Conservation (phyloP, 2,329 filamentous ascomycete genomes). For the Cercospora sp. region DNA sequence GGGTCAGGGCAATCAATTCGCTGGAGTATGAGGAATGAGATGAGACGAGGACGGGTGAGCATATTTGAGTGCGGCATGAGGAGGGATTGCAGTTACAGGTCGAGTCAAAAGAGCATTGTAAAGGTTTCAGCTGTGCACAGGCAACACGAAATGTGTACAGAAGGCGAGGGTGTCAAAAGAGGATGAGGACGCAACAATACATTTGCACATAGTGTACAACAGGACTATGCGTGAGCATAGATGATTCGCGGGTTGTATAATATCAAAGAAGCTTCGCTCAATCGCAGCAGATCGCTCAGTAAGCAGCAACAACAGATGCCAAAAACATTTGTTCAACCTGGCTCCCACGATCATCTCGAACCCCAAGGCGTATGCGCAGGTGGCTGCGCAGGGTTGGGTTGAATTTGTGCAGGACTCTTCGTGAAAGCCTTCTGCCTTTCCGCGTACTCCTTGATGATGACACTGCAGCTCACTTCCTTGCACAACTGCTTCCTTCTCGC, state of each 20-base stretch:
- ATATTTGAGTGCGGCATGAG: background rate
- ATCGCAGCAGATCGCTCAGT: background rate
- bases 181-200: no score
- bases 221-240: conserved; percentile 3
- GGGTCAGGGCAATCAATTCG: conserved; percentile 13
- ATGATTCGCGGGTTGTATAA: conserved; percentile 2
- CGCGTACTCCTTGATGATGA: conserved; percentile 79
- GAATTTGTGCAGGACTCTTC: conserved; percentile 34
- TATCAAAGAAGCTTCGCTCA: conserved; percentile 8
- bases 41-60: background rate
- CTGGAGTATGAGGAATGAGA: background rate
- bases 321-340: background rate
- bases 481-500: conserved; percentile 77
- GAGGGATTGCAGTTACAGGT: background rate
- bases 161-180: background rate
- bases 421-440: conserved; percentile 54
- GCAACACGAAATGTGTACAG: background rate
- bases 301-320: background rate
- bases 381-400: conserved; percentile 20
- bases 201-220: conserved; percentile 2
- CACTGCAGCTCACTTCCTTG: conserved; percentile 77
- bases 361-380: conserved; percentile 5
- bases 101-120: conserved; percentile 9
- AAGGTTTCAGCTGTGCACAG: conserved; percentile 13
- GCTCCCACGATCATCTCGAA: background rate